Base-by-base conservation (phyloP, 441 rosid species). In the Bocquillonia castaneifolia region DNA sequence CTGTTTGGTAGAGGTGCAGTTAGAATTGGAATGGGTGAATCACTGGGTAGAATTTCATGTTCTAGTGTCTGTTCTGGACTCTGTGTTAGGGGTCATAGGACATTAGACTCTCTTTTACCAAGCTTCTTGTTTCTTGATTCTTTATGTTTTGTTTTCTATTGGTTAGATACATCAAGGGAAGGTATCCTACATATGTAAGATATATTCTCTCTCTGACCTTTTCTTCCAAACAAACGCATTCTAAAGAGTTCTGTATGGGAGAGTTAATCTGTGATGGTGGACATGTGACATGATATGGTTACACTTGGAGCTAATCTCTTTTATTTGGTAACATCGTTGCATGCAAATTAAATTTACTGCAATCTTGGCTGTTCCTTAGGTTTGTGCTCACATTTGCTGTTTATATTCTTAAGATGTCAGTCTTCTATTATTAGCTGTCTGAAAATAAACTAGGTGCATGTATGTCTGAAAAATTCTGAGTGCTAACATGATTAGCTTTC, bases 1-100 rank as follows among this genome's bases (percentile, higher is more conserved):
- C 36, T 74, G 61, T 25, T 45, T 45, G 39, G 53, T n/a, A 53
- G 29, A 44, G 48, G 47, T 73, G 52, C 26, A n/a, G n/a, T n/a
- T n/a, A n/a, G n/a, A n/a, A n/a, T n/a, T n/a, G n/a, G n/a, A n/a
- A n/a, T n/a, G n/a, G n/a, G n/a, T n/a, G n/a, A n/a, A n/a, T n/a
- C n/a, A n/a, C n/a, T n/a, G n/a, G n/a, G n/a, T n/a, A n/a, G n/a
- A n/a, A n/a, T n/a, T n/a, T n/a, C n/a, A 59, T 59, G 48, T 48
- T 37, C 15, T 10, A 44, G 50, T 29, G 4, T 26, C 31, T 20
- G 25, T 68, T 69, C 42, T 37, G 28, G 20, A 60, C 72, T n/a
- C n/a, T n/a, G n/a, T n/a, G n/a, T n/a, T n/a, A n/a, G n/a, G n/a
- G n/a, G n/a, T n/a, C n/a, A n/a, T n/a, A n/a, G n/a, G n/a, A n/a